Percentiles rank a stretch among this genome's conserved stretches.
These are phyloP conservation scores for Novymonas esmeraldas DNA, from an alignment of 208 protist genomes.

Conservation along the genomic window DNA sequence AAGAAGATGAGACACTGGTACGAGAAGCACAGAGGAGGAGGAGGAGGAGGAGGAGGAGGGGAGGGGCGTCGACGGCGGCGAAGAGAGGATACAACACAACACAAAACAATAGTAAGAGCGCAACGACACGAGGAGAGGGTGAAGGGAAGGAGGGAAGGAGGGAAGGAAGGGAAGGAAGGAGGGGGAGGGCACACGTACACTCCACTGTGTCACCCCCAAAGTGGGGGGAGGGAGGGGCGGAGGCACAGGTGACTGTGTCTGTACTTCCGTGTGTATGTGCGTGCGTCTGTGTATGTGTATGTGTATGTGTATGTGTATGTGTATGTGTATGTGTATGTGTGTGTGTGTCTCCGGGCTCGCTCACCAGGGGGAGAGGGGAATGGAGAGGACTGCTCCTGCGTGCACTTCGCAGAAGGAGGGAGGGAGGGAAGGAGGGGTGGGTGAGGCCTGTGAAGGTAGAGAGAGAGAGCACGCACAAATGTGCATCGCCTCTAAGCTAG, in stretches of 20 bases:
- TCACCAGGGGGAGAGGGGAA: background rate
- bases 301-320: constrained; percentile 8
- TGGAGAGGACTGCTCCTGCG: background rate
- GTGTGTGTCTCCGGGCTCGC: too few relatives aligned
- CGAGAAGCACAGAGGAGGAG: background rate
- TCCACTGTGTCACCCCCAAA: too few relatives aligned
- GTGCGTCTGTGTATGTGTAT: constrained; percentile 13
- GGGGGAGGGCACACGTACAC: too few relatives aligned
- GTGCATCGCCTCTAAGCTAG: background rate
- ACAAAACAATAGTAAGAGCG: too few relatives aligned
- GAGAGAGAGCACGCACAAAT: background rate
- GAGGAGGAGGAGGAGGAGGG: background rate
- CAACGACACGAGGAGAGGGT: too few relatives aligned
- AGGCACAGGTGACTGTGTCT: background rate
- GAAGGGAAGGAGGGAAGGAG: background rate
- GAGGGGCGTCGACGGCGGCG: too few relatives aligned
- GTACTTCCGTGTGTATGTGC: background rate
- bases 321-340: background rate
- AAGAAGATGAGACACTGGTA: background rate
- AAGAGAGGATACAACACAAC: too few relatives aligned
- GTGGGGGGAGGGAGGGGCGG: background rate
- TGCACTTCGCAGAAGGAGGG: background rate
- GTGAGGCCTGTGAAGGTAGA: background rate
- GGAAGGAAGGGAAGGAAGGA: background rate
- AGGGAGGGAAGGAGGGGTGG: background rate